Evolutionary conservation across 805 yeast genomes (phyloP).

Genomic region (Cyberlindnera japonica): DNA sequence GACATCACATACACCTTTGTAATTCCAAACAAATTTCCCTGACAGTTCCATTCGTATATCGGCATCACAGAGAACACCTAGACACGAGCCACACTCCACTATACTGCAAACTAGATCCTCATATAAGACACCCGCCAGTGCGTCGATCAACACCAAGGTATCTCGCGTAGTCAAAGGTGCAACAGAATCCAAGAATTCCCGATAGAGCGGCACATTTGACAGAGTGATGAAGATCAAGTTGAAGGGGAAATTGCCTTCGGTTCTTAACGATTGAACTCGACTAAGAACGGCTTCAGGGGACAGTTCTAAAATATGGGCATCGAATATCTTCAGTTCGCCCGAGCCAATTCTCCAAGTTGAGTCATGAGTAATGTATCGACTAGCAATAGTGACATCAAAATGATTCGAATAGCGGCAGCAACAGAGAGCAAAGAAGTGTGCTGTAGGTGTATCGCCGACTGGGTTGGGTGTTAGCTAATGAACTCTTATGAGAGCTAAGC

Average conservation of each 20-base stretch:
- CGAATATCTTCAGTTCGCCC: too few relatives aligned
- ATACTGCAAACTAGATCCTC: neutral
- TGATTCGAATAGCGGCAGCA: neutral
- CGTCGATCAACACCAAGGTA: conserved; percentile 1
- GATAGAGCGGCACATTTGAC: conserved; percentile 9
- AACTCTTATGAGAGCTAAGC: too few relatives aligned
- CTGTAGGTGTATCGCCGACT: conserved; percentile 21
- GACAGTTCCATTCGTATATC: too few relatives aligned
- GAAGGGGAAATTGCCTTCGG: neutral
- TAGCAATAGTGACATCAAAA: neutral
- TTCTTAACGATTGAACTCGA: too few relatives aligned
- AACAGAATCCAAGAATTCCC: conserved; percentile 2
- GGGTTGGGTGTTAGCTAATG: conserved; percentile 3
- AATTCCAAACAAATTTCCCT: too few relatives aligned
- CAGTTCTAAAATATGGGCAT: too few relatives aligned
- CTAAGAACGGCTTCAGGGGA: too few relatives aligned
- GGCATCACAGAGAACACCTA: neutral
- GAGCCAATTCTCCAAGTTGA: too few relatives aligned
- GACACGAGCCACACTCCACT: neutral
- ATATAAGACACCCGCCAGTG: neutral
- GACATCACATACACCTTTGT: too few relatives aligned
- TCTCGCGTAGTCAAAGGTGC: neutral
- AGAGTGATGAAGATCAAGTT: conserved; percentile 16
- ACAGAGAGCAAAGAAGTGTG: conserved; percentile 10
- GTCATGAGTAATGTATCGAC: neutral